Base-by-base conservation (phyloP, 352 stramenopile genomes). In the Vaucheria bursata region DNA sequence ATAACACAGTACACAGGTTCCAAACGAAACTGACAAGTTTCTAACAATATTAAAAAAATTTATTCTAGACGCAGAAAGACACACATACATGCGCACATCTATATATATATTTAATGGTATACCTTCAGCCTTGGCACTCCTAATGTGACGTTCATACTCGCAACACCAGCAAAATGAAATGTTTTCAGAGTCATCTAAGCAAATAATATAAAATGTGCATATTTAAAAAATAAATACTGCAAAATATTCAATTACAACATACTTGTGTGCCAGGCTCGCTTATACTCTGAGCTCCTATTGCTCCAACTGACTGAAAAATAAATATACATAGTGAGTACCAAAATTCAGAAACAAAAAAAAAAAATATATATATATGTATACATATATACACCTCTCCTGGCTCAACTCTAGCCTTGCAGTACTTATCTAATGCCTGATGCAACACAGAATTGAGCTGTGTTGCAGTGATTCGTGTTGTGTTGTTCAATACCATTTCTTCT, bases 121-220 rank as follows among this genome's bases (percentile, higher is more conserved):
- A 68, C 53, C 53, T 97, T 97, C 32, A 99, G 87, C 64, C 96
- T 93, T n/a, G 96, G 96, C 45, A 99, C 96, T 88, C 96, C 96
- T 2, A 99, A 89, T 33, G 96, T 99, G 45, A 99, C 96, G 87
- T 99, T 99, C 96, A 99, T 99, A 73, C 91, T 97, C 32, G 95
- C 97, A 64, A 99, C 96, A 85, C 96, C 96, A 40, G 95, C 95
- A 89, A 99, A 99, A 87, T 99, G 96, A 84, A 99, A 99, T 31
- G 95, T 99, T 85, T 99, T 97, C 4, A 97, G 85, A 59, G 93
- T 97, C 93, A 97, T 97, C 85, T 97, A 93, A 7, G 90, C 96
- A 45, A 91, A 2, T 92, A n/a, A n/a, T n/a, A n/a, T n/a, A n/a
- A n/a, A n/a, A 18, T 18, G 45, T 18, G 45, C 18, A 29, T 18